phyloP scores from a whole-genome alignment of 805 yeast genomes.

The Candida hungchunana region DNA sequence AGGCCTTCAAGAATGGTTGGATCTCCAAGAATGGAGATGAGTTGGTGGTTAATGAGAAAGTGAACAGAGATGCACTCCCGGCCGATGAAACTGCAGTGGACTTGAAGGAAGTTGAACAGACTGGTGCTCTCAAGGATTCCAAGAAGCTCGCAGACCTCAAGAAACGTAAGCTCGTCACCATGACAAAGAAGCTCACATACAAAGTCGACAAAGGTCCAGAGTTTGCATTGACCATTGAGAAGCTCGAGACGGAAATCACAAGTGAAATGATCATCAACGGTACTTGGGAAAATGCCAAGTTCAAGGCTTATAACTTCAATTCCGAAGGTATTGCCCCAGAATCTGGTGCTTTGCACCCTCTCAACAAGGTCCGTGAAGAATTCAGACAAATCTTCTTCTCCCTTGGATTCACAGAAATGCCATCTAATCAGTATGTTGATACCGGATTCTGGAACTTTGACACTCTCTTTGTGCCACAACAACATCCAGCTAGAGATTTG shows the following conservation, averaged over 20 bases:
- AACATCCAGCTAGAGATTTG: slow-evolving; percentile 98
- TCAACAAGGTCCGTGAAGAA: slow-evolving; percentile 95
- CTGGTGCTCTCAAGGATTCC: slow-evolving; percentile 54
- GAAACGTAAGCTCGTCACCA: slow-evolving; percentile 81
- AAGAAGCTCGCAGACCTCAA: slow-evolving; percentile 80
- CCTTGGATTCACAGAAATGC: slow-evolving; percentile 99
- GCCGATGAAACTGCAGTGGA: slow-evolving; percentile 64
- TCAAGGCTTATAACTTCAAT: slow-evolving; percentile 94
- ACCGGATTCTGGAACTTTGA: slow-evolving; percentile 99
- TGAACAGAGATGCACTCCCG: slow-evolving; percentile 46
- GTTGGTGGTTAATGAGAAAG: slow-evolving; percentile 53
- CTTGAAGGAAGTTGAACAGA: slow-evolving; percentile 50
- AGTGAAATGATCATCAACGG: slow-evolving; percentile 85
- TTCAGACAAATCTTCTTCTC: slow-evolving; percentile 96
- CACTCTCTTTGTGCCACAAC: slow-evolving; percentile 95
- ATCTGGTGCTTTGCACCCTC: slow-evolving; percentile 94
- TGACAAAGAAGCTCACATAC: slow-evolving; percentile 73
- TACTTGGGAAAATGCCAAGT: slow-evolving; percentile 75
- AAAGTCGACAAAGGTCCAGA: slow-evolving; percentile 75
- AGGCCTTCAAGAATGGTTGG: slow-evolving; percentile 98
- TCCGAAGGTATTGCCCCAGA: slow-evolving; percentile 87
- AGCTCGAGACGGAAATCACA: slow-evolving; percentile 89
- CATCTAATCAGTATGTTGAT: slow-evolving; percentile 96
- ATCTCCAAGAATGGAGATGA: slow-evolving; percentile 72
- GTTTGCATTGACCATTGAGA: slow-evolving; percentile 75